Evolutionary conservation across 2,329 filamentous ascomycete species (phyloP), one percentile per base, ranked within the genome.

Genomic region (Penicillium sp.): DNA sequence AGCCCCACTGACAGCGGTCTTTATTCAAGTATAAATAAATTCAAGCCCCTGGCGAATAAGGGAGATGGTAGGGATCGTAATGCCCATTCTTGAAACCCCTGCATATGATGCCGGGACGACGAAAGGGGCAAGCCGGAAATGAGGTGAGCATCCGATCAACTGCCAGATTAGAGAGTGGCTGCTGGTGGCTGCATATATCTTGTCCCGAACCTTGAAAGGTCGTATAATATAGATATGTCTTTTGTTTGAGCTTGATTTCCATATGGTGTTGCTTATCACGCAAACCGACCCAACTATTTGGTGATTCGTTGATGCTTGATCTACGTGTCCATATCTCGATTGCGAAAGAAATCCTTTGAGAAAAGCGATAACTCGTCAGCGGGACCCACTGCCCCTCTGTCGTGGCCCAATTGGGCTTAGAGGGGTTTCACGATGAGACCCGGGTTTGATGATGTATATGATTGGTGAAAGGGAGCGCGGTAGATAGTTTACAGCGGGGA

Each of bases 361-460:
- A 35, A 14, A 29, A 46, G 11, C 16, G 45, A 39, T 39, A 39
- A 50, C 19, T 67, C 62, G 62, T 67, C 63, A 66, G 59, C 63
- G 57, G 54, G 49, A 61, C 52, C 61, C 61, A 53, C 59, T 37
- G 53, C 50, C 59, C 61, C 56, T 54, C 52, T 33, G 23, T 48
- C 14, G 23, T 33, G 6, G 10, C 59, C 53, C 9, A 33, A 61
- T 42, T 19, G 11, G 55, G 62, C 4, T 52, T 65, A 66, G 63
- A 50, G 29, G 42, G 35, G 63, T 65, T 67, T 67, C 63, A 65
- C 49, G 48, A 50, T 66, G 59, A 64, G 62, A 66, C 63, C 45
- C 55, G 39, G 50, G 19, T 33, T 50, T 27, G 25, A 19, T 27
- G 16, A 14, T 27, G 21, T 2, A 16, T 9, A 3, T 55, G 53